Evolutionary conservation across 78 protist genomes (phyloP), one percentile per base, ranked within the genome.

Genomic region (Bodo saltans): DNA sequence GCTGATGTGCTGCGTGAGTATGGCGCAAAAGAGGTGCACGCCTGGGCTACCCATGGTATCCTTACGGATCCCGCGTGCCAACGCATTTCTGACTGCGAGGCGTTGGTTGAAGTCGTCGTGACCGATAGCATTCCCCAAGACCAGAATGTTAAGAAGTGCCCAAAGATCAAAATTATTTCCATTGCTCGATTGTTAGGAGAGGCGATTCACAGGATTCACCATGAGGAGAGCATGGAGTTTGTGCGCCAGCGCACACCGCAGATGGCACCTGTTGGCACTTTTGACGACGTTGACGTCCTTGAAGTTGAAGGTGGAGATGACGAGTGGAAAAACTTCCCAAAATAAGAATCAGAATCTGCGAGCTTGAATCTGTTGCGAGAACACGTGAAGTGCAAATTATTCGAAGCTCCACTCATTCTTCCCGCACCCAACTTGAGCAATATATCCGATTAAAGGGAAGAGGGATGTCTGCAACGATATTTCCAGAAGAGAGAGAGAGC

Each of bases 101-200:
- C 92, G 73, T 70, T 84, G 0, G 85, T 40, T 27, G 71, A 92
- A 47, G 23, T 83, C 82, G 81, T 39, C 27, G 84, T 85, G 67
- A 91, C 97, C 41, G 91, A 95, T 68, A 89, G 95, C 42, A 23
- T 76, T 47, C 81, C 67, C 30, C 33, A 23, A 47, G 53, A 76
- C 37, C 11, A 8, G 25, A 11, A 3, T 28, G 12, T 11, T 8
- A 29, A 76, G 41, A 17, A 40, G 29, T 76, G 81, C 69, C 80
- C 72, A 23, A 83, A 83, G 75, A 38, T 83, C 37, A 39, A 21
- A 30, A 37, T 40, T 33, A 68, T 84, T 40, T 52, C 30, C 86
- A 60, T 87, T 79, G 73, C 87, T 3, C 80, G 28, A 25, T n/a
- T 87, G 39, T 47, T 90, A 17, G 89, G 87, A 29, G 92, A 90